phyloP scores from a whole-genome alignment of 768 basidiomycete genomes.

The Boletus rufocinnamomeus region DNA sequence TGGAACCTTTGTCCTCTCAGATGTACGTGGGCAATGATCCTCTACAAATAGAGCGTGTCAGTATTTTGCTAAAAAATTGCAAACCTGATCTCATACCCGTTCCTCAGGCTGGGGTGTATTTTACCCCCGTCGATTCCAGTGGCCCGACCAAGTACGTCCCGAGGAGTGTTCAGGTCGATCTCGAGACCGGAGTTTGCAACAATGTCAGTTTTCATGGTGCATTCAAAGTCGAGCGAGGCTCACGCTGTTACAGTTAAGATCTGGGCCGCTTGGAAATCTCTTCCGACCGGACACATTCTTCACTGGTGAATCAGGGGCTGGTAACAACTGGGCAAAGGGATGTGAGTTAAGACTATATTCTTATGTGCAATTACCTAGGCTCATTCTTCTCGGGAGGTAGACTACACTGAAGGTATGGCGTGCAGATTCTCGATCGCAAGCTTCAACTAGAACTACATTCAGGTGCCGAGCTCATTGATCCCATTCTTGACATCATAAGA shows the following conservation, averaged over 20 bases:
- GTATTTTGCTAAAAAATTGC: slow-evolving; percentile 21
- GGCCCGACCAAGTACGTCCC: slow-evolving; percentile 78
- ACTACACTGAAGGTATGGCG: slow-evolving; percentile 81
- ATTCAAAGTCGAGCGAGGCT: not conserved
- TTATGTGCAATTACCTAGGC: slow-evolving; percentile 12
- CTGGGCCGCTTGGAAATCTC: slow-evolving; percentile 68
- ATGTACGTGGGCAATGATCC: slow-evolving; percentile 73
- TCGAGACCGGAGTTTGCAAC: slow-evolving; percentile 86
- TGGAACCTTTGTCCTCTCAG: slow-evolving; percentile 35
- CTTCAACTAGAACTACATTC: not conserved
- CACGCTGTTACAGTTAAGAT: slow-evolving; percentile 51
- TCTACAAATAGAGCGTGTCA: slow-evolving; percentile 71
- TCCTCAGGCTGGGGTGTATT: slow-evolving; percentile 75
- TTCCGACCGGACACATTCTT: slow-evolving; percentile 90
- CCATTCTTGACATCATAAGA: slow-evolving; percentile 79
- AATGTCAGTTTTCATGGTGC: slow-evolving; percentile 46
- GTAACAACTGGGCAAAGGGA: slow-evolving; percentile 97
- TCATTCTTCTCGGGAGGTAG: slow-evolving; percentile 40
- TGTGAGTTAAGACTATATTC: slow-evolving; percentile 51
- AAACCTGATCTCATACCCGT: not conserved
- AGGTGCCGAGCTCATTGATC: slow-evolving; percentile 91
- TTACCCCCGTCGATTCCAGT: slow-evolving; percentile 63
- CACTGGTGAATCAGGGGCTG: slow-evolving; percentile 62
- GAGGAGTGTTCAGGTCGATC: slow-evolving; percentile 85
- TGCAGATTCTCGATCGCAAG: not conserved